These are phyloP conservation scores for Clarireedia hainanense DNA, from an alignment of 2,329 filamentous ascomycete species.

Conservation along the genomic window DNA sequence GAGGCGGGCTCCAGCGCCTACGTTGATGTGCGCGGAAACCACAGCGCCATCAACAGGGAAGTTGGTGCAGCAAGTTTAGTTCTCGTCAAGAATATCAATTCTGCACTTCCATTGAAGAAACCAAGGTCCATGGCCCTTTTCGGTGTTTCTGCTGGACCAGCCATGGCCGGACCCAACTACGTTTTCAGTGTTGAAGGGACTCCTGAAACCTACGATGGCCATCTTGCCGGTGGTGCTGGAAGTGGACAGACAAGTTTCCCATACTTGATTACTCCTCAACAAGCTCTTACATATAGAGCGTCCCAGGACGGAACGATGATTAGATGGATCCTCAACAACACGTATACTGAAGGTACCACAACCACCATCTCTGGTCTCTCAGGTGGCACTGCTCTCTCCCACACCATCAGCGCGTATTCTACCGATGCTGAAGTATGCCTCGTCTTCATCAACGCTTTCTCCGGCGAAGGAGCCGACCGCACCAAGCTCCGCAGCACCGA, in stretches of 20 bases:
- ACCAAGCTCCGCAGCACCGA: conserved; percentile 42
- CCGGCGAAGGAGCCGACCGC: conserved; percentile 63
- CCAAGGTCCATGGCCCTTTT: conserved; percentile 35
- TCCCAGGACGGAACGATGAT: conserved; percentile 40
- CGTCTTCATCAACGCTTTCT: conserved; percentile 51
- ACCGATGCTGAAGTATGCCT: neutral
- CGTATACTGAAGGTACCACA: neutral
- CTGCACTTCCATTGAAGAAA: conserved; percentile 37
- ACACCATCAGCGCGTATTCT: conserved; percentile 64
- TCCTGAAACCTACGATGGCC: conserved; percentile 22
- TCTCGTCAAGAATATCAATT: conserved; percentile 46
- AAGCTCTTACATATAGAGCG: conserved; percentile 58
- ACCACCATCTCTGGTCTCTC: conserved; percentile 42
- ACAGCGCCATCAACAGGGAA: conserved; percentile 67
- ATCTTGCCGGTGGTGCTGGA: conserved; percentile 48
- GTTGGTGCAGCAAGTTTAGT: conserved; percentile 43
- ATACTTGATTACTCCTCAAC: conserved; percentile 67
- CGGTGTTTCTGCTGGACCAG: conserved; percentile 41
- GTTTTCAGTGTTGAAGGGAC: conserved; percentile 40
- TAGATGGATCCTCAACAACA: neutral
- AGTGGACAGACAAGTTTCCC: conserved; percentile 76
- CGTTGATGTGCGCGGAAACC: conserved; percentile 71
- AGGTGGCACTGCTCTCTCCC: conserved; percentile 80
- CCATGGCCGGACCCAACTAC: conserved; percentile 54
- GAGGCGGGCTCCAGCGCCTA: conserved; percentile 40